Percentiles rank a stretch among this genome's conserved stretches.
phyloP scores from a whole-genome alignment of 257 asterid species.

The Verbena officinalis region DNA sequence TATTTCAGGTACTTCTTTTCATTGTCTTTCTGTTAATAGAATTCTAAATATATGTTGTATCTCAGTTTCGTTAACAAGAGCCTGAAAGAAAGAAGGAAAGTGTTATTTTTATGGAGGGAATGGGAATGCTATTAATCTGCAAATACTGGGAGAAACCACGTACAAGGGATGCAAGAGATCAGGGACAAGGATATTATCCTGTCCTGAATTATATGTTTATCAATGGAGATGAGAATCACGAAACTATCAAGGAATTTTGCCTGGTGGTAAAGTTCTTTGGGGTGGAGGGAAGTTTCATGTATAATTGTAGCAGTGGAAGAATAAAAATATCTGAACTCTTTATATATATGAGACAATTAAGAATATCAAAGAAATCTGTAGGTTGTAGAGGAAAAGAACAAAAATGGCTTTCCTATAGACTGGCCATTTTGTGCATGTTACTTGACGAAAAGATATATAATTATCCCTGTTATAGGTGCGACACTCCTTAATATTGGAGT shows the following conservation, averaged over 20 bases:
- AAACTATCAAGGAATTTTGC: not conserved
- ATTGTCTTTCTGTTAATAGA: constrained; percentile 20
- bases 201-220: not conserved
- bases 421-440: not conserved
- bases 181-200: constrained; percentile 16
- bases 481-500: no score
- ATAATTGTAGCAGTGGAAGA: not conserved
- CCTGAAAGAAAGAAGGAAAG: not conserved
- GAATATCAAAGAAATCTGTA: no score
- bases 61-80: not conserved
- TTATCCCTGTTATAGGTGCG: not conserved
- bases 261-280: constrained; percentile 3
- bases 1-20: constrained; percentile 67
- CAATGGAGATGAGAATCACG: not conserved
- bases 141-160: not conserved
- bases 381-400: not conserved
- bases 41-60: not conserved
- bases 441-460: not conserved
- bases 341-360: no score
- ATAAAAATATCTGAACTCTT: not conserved
- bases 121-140: not conserved
- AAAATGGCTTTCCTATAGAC: not conserved
- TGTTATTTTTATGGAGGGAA: no score
- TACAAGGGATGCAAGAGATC: constrained; percentile 8
- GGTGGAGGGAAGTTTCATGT: not conserved